Evolutionary conservation across 2,329 filamentous ascomycete genomes (phyloP).

Genomic region (Trichoderma sp.): DNA sequence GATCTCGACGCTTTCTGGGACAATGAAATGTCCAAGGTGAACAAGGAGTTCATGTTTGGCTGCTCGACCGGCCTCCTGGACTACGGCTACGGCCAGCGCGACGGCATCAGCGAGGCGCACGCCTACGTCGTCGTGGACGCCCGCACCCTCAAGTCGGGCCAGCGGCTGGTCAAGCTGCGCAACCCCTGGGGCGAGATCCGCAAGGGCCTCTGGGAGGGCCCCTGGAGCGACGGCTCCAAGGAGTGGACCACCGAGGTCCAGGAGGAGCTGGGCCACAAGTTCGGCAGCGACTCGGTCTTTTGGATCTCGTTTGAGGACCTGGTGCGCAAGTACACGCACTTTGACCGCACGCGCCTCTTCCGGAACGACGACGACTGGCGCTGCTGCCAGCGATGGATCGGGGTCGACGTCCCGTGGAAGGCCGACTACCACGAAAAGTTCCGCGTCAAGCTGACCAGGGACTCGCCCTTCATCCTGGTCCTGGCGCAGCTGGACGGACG

Average conservation of each 20-base stretch:
- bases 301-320: constrained; percentile 67
- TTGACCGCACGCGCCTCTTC: constrained; percentile 65
- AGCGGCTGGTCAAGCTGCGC: constrained; percentile 59
- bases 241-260: constrained; percentile 63
- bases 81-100: constrained; percentile 61
- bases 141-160: constrained; percentile 53
- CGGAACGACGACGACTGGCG: constrained; percentile 57
- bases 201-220: constrained; percentile 61
- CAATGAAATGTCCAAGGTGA: constrained; percentile 77
- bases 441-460: constrained; percentile 56
- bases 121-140: constrained; percentile 65
- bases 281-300: constrained; percentile 64
- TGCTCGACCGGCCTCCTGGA: constrained; percentile 67
- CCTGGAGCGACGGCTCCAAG: constrained; percentile 62
- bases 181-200: constrained; percentile 64
- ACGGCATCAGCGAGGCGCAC: constrained; percentile 61
- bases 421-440: constrained; percentile 64
- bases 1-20: constrained; percentile 83
- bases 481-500: constrained; percentile 64
- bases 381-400: constrained; percentile 62
- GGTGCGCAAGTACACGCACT: constrained; percentile 62
- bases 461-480: constrained; percentile 61
- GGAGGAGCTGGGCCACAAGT: constrained; percentile 59
- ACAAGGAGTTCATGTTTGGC: constrained; percentile 78
- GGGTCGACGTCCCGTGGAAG: constrained; percentile 64